Evolutionary conservation across 1,284 basidiomycete genomes (phyloP).

Genomic region (Pseudozyma tsukubaensis): DNA sequence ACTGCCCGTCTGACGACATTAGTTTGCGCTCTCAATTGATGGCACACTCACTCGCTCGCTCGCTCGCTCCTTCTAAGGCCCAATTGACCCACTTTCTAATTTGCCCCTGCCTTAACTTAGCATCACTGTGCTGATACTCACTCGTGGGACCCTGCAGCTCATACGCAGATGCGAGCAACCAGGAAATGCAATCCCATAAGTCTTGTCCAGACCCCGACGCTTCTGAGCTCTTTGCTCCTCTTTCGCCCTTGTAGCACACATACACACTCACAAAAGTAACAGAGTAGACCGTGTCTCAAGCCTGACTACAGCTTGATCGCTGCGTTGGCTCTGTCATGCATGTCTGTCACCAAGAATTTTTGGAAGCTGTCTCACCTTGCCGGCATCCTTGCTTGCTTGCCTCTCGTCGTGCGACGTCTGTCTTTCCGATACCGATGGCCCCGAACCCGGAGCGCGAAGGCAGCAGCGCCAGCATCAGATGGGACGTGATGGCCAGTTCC

Average conservation of each 20-base stretch:
- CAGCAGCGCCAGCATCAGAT: not conserved
- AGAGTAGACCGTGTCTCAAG: too few relatives aligned
- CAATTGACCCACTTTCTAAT: too few relatives aligned
- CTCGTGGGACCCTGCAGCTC: conserved; percentile 24
- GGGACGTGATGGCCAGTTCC: too few relatives aligned
- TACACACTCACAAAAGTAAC: not conserved
- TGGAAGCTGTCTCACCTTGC: conserved; percentile 38
- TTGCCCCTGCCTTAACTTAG: too few relatives aligned
- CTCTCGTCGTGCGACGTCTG: conserved; percentile 2
- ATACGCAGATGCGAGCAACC: conserved; percentile 12
- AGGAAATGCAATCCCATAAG: conserved; percentile 13
- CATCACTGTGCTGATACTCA: not conserved
- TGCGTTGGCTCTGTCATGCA: conserved; percentile 13
- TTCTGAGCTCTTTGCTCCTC: not conserved
- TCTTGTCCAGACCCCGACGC: conserved; percentile 16
- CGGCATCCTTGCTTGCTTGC: conserved; percentile 13
- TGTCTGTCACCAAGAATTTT: conserved; percentile 14
- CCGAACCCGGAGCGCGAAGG: conserved; percentile 7
- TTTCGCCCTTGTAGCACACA: not conserved
- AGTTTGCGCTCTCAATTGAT: not conserved
- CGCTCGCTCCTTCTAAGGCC: not conserved
- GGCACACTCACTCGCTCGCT: not conserved
- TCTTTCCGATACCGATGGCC: conserved; percentile 12
- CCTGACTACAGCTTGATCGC: not conserved
- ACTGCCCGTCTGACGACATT: conserved; percentile 1